Percentiles rank a stretch among this genome's conserved stretches.
Conservation (phyloP, 2,329 filamentous ascomycete species). For the Drechslera avenae region DNA sequence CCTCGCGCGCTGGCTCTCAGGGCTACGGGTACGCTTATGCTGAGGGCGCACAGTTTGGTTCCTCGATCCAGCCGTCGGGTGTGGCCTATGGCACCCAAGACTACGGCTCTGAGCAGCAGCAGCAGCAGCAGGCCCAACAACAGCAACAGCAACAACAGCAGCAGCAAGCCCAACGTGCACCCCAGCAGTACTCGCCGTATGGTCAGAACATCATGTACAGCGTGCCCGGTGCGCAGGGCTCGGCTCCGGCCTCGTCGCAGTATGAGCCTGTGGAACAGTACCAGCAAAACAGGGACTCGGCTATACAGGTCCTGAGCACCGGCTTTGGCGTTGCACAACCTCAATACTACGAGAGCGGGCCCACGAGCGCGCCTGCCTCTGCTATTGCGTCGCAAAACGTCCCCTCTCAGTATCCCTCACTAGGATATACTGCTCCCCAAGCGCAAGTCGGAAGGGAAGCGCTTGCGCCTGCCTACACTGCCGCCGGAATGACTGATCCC, state of each 20-base stretch:
- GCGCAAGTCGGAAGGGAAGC: constrained; percentile 60
- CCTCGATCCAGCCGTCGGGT: constrained; percentile 55
- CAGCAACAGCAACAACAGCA: constrained; percentile 57
- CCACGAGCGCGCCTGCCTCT: constrained; percentile 65
- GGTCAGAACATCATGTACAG: constrained; percentile 78
- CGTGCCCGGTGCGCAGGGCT: constrained; percentile 55
- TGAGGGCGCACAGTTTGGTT: constrained; percentile 60
- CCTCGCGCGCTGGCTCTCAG: constrained; percentile 47
- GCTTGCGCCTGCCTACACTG: constrained; percentile 56
- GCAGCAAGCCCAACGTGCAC: constrained; percentile 62
- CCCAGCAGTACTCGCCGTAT: constrained; percentile 58
- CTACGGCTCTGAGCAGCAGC: constrained; percentile 64
- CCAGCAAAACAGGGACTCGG: constrained; percentile 69
- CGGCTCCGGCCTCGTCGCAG: constrained; percentile 59
- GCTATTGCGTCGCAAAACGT: constrained; percentile 65
- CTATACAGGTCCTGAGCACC: constrained; percentile 74
- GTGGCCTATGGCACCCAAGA: constrained; percentile 68
- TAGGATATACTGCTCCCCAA: constrained; percentile 65
- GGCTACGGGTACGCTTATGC: constrained; percentile 59
- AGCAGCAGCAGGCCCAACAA: constrained; percentile 63
- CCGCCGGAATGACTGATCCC: constrained; percentile 59
- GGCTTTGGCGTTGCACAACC: constrained; percentile 70
- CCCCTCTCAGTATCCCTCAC: constrained; percentile 66
- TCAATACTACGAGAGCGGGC: constrained; percentile 66
- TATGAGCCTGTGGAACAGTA: constrained; percentile 81